Base-by-base conservation (phyloP, 305 asterid species). In the Fraxinus paxiana region DNA sequence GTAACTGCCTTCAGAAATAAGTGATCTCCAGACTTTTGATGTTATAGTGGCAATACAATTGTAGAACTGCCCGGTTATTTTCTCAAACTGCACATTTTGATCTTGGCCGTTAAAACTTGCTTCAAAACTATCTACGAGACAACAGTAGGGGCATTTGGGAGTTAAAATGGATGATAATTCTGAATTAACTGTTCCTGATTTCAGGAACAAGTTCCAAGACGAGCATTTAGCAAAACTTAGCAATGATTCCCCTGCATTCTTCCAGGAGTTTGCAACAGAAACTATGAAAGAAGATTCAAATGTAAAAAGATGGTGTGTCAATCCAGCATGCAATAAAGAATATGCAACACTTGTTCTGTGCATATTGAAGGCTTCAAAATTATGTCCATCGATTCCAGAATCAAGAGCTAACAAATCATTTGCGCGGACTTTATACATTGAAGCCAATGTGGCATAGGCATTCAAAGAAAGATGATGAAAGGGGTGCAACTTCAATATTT, bases 311-410 rank as follows among this genome's bases (percentile, higher is more conserved):
- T 91, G 92, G 67, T 92, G 86, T 1, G 87, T 79, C 22, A 84
- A 86, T 70, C 87, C 91, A 8, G 97, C 92, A 35, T 86, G 89
- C 81, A 94, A 84, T 81, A 94, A 82, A n/a, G 95, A 88, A 84
- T 92, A 94, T 7, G 96, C 94, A 30, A 87, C 92, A 79, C 95
- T 84, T 2, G 84, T 85, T 83, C 83, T 93, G 87, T 20, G 51
- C 88, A 85, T 65, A 46, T 43, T 70, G 75, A 90, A 83, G 33
- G 90, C 89, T 82, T 86, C 85, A 15, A 73, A 79, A 22, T 80
- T 88, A 51, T 78, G 72, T 17, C 76, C 51, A 38, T 81, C 83
- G 9, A 43, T 37, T 61, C 63, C 83, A 35, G 67, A 10, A 71
- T 71, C 35, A 74, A 81, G 79, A 79, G 88, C 88, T 85, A 82